Evolutionary conservation across 192 early-diverging fungal genomes (phyloP).

Genomic region (Diversispora eburnea): DNA sequence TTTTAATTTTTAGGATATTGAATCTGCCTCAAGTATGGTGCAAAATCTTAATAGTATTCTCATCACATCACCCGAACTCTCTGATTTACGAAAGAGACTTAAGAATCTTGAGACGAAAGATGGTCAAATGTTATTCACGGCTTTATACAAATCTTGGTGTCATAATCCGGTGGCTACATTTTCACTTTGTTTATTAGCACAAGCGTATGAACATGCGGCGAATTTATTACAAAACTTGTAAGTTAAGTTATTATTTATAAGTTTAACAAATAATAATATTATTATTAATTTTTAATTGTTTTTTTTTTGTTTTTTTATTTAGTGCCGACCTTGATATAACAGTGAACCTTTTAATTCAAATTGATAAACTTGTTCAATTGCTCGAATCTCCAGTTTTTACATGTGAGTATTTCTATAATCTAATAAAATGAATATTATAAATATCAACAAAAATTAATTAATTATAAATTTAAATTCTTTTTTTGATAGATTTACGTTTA

Average conservation of each 20-base stretch:
- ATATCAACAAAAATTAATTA: background rate
- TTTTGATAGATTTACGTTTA: constrained; percentile 66
- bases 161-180: constrained; percentile 94
- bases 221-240: constrained; percentile 79
- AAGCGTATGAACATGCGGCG: constrained; percentile 90
- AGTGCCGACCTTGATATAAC: constrained; percentile 91
- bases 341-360: constrained; percentile 89
- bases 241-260: constrained; percentile 14
- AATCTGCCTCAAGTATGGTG: constrained; percentile 96
- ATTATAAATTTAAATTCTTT: background rate
- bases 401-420: constrained; percentile 40
- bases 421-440: background rate
- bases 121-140: constrained; percentile 77
- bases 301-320: background rate
- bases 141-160: constrained; percentile 92
- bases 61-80: constrained; percentile 89
- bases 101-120: constrained; percentile 75
- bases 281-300: background rate
- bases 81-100: constrained; percentile 73
- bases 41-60: constrained; percentile 96
- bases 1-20: constrained; percentile 62
- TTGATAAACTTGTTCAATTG: constrained; percentile 97
- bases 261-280: background rate
- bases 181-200: constrained; percentile 91
- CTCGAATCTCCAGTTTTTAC: constrained; percentile 98